Percentiles rank a stretch among this genome's conserved stretches.
phyloP scores from a whole-genome alignment of 441 rosid species.

The Viola pubescens region DNA sequence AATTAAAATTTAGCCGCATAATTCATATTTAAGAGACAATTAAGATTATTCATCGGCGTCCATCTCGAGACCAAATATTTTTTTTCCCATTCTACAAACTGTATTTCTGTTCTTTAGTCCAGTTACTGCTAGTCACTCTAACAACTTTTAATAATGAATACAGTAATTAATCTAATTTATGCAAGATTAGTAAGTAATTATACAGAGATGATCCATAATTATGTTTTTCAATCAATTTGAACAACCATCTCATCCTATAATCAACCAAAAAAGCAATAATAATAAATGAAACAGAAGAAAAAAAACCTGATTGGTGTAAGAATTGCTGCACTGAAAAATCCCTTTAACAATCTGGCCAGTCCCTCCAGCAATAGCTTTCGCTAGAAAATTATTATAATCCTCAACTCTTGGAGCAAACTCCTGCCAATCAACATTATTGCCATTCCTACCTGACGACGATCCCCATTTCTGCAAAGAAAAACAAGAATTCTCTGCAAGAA shows the following conservation, averaged over 20 bases:
- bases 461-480: conserved; percentile 31
- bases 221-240: no score
- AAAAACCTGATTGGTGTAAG: conserved; percentile 69
- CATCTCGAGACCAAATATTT: no score
- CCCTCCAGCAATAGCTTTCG: conserved; percentile 86
- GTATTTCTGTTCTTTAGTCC: no score
- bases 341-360: conserved; percentile 85
- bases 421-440: conserved; percentile 51
- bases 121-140: no score
- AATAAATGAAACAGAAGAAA: background rate
- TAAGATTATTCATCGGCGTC: no score
- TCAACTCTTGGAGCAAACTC: conserved; percentile 80
- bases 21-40: no score
- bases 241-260: background rate
- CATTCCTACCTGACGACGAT: conserved; percentile 1
- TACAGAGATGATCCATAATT: no score
- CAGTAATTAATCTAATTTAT: no score
- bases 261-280: background rate
- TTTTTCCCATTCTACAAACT: no score
- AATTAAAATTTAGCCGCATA: no score
- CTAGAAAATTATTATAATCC: conserved; percentile 58
- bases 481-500: conserved; percentile 54
- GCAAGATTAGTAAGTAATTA: no score
- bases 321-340: conserved; percentile 64
- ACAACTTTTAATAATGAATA: no score